Evolutionary conservation across 208 protist species (phyloP).

Genomic region (Trypanosoma theileri): DNA sequence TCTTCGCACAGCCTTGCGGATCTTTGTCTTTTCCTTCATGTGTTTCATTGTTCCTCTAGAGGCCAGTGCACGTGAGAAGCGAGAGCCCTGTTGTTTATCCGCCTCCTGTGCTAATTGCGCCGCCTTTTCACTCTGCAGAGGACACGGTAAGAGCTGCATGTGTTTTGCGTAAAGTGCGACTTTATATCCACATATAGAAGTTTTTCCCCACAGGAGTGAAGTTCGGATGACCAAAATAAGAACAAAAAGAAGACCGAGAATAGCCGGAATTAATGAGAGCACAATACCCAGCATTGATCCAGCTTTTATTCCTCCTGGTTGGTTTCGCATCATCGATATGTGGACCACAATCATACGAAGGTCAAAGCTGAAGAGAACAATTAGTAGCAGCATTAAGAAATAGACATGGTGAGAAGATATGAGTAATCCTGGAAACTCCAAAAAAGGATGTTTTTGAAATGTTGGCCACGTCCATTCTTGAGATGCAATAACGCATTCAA

Average conservation of each 20-base stretch:
- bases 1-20: neutral
- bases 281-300: neutral
- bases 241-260: neutral
- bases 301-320: neutral
- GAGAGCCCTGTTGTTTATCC: neutral
- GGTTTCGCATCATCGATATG: slow-evolving; percentile 2
- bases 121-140: slow-evolving; percentile 2
- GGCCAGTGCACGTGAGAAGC: neutral
- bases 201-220: slow-evolving; percentile 20
- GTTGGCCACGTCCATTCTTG: slow-evolving; percentile 57
- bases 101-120: neutral
- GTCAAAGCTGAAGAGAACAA: slow-evolving; percentile 23
- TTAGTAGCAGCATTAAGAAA: slow-evolving; percentile 38
- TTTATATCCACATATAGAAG: neutral
- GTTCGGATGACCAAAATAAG: slow-evolving; percentile 5
- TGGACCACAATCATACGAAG: slow-evolving; percentile 35
- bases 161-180: slow-evolving; percentile 9
- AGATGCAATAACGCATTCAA: slow-evolving; percentile 35
- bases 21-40: neutral
- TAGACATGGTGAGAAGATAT: slow-evolving; percentile 31
- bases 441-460: slow-evolving; percentile 33
- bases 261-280: slow-evolving; percentile 4
- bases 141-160: neutral
- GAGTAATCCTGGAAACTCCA: slow-evolving; percentile 36
- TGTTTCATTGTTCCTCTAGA: neutral